Evolutionary conservation across 352 stramenopile species (phyloP).

Genomic region (Pythium guiyangense): DNA sequence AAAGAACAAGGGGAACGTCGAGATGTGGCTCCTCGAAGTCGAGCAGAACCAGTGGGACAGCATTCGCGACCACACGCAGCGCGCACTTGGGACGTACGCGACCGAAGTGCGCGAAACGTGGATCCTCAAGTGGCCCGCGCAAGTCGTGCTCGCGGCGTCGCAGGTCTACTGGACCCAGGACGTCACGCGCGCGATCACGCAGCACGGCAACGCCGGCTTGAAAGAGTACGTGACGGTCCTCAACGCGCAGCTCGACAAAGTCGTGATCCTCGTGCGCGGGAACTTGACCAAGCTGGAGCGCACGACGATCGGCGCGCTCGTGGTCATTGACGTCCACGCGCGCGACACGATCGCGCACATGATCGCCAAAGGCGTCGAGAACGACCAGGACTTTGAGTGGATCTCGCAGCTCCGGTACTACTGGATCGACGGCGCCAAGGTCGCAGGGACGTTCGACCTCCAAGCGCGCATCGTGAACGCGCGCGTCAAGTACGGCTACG

Average conservation of each 20-base stretch:
- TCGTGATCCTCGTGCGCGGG: conserved; percentile 91
- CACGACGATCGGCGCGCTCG: conserved; percentile 90
- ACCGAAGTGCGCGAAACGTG: conserved; percentile 76
- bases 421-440: conserved; percentile 76
- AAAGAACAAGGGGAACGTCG: conserved; percentile 94
- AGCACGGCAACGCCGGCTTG: conserved; percentile 63
- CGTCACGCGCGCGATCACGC: conserved; percentile 82
- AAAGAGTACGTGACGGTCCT: conserved; percentile 76
- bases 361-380: conserved; percentile 86
- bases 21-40: conserved; percentile 93
- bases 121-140: conserved; percentile 92
- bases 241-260: conserved; percentile 85
- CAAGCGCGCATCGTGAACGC: conserved; percentile 89
- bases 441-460: conserved; percentile 48
- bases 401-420: conserved; percentile 93
- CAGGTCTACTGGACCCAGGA: conserved; percentile 95
- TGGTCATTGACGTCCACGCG: conserved; percentile 92
- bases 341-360: conserved; percentile 91
- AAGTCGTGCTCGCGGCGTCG: conserved; percentile 90
- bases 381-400: conserved; percentile 92
- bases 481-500: conserved; percentile 84
- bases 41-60: conserved; percentile 91
- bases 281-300: conserved; percentile 89
- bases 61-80: conserved; percentile 88
- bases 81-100: conserved; percentile 84